Evolutionary conservation across 352 stramenopile species (phyloP).

Genomic region (Albugo candida): DNA sequence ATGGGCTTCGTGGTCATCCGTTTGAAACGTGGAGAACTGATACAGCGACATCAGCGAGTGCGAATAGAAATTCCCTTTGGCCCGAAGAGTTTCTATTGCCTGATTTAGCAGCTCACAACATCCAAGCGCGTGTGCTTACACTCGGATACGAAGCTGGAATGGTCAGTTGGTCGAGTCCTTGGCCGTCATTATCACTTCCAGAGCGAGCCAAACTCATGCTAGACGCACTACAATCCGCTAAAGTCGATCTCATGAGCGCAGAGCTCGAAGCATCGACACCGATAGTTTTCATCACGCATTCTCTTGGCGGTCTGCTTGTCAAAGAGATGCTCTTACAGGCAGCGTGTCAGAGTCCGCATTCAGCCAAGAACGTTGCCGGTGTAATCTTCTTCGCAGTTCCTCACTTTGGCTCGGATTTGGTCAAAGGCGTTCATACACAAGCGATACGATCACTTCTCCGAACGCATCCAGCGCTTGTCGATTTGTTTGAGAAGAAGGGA

Average conservation of each 20-base stretch:
- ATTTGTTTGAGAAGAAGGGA: slow-evolving; percentile 28
- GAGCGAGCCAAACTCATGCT: slow-evolving; percentile 58
- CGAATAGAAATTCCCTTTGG: slow-evolving; percentile 37
- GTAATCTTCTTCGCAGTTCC: slow-evolving; percentile 68
- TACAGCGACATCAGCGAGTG: slow-evolving; percentile 36
- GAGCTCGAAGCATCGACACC: slow-evolving; percentile 7
- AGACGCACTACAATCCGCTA: slow-evolving; percentile 35
- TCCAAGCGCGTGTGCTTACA: slow-evolving; percentile 41
- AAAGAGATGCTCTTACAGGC: slow-evolving; percentile 68
- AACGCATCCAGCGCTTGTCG: slow-evolving; percentile 49
- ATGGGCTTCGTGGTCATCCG: slow-evolving; percentile 56
- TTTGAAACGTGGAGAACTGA: slow-evolving; percentile 69
- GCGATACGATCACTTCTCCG: slow-evolving; percentile 47
- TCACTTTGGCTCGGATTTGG: slow-evolving; percentile 65
- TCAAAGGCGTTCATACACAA: slow-evolving; percentile 35
- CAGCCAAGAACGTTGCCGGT: slow-evolving; percentile 26
- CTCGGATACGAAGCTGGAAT: slow-evolving; percentile 67
- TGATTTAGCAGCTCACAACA: slow-evolving; percentile 14
- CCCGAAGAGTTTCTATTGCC: slow-evolving; percentile 48
- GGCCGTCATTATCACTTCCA: slow-evolving; percentile 60
- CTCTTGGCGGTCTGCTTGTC: slow-evolving; percentile 68
- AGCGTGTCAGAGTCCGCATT: not conserved
- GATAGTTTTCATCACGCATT: slow-evolving; percentile 75
- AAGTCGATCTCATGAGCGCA: slow-evolving; percentile 20
- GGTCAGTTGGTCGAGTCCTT: slow-evolving; percentile 71